Conservation (phyloP, 257 asterid genomes). For the Lycium barbarum region DNA sequence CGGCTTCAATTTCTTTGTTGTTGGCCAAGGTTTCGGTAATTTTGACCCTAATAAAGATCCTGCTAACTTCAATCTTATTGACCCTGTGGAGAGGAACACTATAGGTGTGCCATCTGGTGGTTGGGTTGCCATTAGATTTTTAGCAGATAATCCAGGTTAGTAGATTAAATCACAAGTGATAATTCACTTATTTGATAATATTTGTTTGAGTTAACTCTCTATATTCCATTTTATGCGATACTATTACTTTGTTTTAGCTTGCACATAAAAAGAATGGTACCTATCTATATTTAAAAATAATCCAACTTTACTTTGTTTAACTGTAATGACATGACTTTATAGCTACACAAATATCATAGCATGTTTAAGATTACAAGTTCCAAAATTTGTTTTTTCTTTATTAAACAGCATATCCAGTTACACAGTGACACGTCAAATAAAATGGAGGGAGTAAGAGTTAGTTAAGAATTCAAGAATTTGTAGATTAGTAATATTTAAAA, state of each 20-base stretch:
- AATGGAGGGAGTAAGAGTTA: neutral
- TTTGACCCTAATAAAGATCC: slow-evolving; percentile 41
- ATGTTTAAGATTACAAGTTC: neutral
- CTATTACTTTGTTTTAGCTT: neutral
- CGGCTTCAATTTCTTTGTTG: slow-evolving; percentile 44
- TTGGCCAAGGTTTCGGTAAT: slow-evolving; percentile 41
- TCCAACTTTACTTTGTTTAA: neutral
- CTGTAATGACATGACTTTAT: neutral
- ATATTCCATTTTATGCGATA: neutral
- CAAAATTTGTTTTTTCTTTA: neutral
- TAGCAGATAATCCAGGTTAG: slow-evolving; percentile 45
- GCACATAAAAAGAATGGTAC: neutral
- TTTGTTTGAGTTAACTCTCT: neutral
- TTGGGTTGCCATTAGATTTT: slow-evolving; percentile 44
- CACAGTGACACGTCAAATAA: neutral
- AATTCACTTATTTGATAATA: too few species aligned
- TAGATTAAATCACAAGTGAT: neutral
- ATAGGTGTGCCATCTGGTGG: slow-evolving; percentile 44
- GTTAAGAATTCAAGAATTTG: neutral
- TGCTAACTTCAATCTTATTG: slow-evolving; percentile 40
- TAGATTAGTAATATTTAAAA: neutral
- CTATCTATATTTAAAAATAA: neutral
- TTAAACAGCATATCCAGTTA: neutral
- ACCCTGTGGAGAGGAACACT: slow-evolving; percentile 48
- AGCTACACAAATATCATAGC: too few species aligned